phyloP scores from a whole-genome alignment of 208 protist species.

The Herpetomonas samuelpessoai region DNA sequence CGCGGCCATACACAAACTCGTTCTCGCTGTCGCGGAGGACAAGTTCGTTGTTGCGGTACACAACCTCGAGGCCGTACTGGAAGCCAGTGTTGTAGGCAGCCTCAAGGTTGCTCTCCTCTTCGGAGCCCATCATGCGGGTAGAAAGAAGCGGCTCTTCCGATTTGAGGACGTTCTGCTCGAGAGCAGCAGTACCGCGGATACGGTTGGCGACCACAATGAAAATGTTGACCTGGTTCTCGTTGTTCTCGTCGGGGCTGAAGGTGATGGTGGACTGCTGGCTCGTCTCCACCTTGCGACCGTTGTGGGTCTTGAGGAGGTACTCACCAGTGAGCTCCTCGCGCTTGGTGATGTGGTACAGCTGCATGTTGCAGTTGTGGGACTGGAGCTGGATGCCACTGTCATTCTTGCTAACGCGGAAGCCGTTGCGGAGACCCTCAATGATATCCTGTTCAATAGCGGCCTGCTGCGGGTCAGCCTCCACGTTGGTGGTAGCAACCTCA shows the following conservation, averaged over 20 bases:
- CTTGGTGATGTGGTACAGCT: constrained; percentile 41
- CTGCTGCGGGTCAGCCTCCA: constrained; percentile 24
- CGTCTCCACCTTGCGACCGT: constrained; percentile 26
- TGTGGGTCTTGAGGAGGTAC: constrained; percentile 59
- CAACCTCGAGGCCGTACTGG: constrained; percentile 47
- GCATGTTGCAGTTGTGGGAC: constrained; percentile 24
- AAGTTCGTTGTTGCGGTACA: constrained; percentile 30
- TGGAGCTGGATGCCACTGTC: constrained; percentile 35
- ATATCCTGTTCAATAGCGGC: constrained; percentile 42
- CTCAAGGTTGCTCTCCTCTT: constrained; percentile 48
- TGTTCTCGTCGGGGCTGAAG: constrained; percentile 21
- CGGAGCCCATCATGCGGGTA: constrained; percentile 35
- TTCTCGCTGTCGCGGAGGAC: constrained; percentile 38
- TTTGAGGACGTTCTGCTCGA: constrained; percentile 44
- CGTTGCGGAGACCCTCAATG: constrained; percentile 26
- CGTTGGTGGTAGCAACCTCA: constrained; percentile 45
- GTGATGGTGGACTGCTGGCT: constrained; percentile 36
- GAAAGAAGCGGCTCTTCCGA: constrained; percentile 50
- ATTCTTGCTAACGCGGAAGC: constrained; percentile 38
- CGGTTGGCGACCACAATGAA: constrained; percentile 42
- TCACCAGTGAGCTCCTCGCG: constrained; percentile 40
- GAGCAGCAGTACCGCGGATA: constrained; percentile 32
- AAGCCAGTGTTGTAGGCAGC: constrained; percentile 52
- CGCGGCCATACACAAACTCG: constrained; percentile 36
- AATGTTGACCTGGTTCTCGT: constrained; percentile 24